Base-by-base conservation (phyloP, 2,329 filamentous ascomycete genomes). In the Penicillium sp. region DNA sequence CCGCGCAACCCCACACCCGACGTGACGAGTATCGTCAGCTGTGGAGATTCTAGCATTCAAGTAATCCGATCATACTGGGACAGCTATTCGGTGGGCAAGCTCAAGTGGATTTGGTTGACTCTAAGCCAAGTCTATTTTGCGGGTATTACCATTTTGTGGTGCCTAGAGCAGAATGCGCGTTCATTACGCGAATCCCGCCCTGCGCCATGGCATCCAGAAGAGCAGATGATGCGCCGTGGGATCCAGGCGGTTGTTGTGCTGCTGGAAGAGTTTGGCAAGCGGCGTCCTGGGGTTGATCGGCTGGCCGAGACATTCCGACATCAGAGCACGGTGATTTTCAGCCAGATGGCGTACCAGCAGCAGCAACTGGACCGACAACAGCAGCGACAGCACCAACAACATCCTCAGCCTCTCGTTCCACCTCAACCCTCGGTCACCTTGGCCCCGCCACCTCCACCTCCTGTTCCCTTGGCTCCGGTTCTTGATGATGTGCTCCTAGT, bases 71-170 rank as follows among this genome's bases (percentile, higher is more conserved):
- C 67, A 1, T 69, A 69, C 40, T 69, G 66, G 65, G 66, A 69
- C 47, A 68, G 59, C 40, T 69, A 68, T 38, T 66, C 66, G 0
- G 55, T 64, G 24, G 67, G 67, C 29, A 69, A 69, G 44, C 53
- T 69, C 14, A 69, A 69, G 49, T 69, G 67, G 67, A 68, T 69
- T 31, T 69, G 67, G 67, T 55, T 69, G 38, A 69, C 67, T 1
- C 52, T 69, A 24, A 68, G 65, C 45, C 67, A 69, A 43, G 49
- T 67, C 14, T 69, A 69, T 39, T 68, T 67, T 42, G 67, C 67
- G 1, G 67, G 67, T 1, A 67, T 69, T 35, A 69, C 67, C 8
- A 69, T 69, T 23, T 49, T 69, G 14, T 69, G 67, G 67, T 69
- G 67, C 46, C 55, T 69, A 24, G 66, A 69, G 43, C 65, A 69